Conservation (phyloP, 257 asterid genomes). For the Nicotiana tomentosiformis region DNA sequence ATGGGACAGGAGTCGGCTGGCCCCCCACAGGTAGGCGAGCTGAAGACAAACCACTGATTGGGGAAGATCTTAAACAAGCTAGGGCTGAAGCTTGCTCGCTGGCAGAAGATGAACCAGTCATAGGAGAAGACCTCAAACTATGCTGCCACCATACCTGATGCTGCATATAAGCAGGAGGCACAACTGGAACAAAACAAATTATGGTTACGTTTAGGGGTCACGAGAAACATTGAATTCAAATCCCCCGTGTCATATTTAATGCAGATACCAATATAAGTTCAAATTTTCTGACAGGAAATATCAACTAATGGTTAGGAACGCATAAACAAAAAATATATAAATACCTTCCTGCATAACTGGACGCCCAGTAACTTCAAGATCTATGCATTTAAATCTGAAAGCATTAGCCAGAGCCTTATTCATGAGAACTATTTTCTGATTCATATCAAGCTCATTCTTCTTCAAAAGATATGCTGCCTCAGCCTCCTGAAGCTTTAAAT, state of each 20-base stretch:
- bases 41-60: constrained; percentile 6
- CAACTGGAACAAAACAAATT: constrained; percentile 8
- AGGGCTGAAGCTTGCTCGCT: neutral
- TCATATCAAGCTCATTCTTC: constrained; percentile 18
- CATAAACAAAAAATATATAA: neutral
- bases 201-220: neutral
- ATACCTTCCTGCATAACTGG: constrained; percentile 9
- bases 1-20: neutral
- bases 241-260: neutral
- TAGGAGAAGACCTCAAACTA: neutral
- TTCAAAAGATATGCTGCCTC: constrained; percentile 10
- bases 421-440: constrained; percentile 15
- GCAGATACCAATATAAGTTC: neutral
- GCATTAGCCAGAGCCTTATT: constrained; percentile 17
- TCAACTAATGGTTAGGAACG: neutral
- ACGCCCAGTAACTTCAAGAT: neutral
- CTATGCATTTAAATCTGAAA: constrained; percentile 15
- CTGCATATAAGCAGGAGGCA: constrained; percentile 10
- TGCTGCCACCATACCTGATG: constrained; percentile 1
- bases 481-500: constrained; percentile 17
- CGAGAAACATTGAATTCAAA: neutral
- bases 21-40: neutral
- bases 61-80: constrained; percentile 1
- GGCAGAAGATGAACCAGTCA: neutral
- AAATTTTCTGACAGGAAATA: neutral